phyloP scores from a whole-genome alignment of 2,329 filamentous ascomycete genomes.

The Tolypocladium cylindrosporum region DNA sequence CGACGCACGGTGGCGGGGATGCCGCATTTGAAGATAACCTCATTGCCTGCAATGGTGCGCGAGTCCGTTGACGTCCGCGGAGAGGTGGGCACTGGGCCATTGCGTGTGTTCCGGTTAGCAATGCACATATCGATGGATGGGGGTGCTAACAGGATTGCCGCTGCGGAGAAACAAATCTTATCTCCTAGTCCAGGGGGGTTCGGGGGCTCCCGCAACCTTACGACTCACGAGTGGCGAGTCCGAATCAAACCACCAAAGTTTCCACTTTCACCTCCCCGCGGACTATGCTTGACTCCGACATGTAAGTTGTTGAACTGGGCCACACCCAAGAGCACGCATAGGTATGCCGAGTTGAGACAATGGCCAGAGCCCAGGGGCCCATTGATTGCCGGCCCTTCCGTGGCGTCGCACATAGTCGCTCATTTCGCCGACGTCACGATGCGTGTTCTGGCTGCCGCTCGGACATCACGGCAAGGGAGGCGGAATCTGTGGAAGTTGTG shows the following conservation, averaged over 20 bases:
- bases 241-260: background rate
- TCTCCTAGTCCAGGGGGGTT: too few relatives aligned
- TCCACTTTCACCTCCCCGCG: background rate
- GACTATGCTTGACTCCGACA: too few relatives aligned
- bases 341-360: too few relatives aligned
- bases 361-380: too few relatives aligned
- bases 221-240: background rate
- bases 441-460: background rate
- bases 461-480: background rate
- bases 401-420: background rate
- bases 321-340: background rate
- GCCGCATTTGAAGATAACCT: background rate
- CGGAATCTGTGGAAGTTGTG: too few relatives aligned
- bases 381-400: background rate
- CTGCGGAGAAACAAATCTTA: too few relatives aligned
- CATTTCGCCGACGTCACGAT: background rate
- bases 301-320: background rate
- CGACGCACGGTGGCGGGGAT: background rate
- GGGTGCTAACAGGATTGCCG: too few relatives aligned
- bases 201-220: background rate
- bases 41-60: background rate
- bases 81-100: too few relatives aligned
- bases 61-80: background rate
- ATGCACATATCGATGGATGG: too few relatives aligned
- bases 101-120: too few relatives aligned